Evolutionary conservation across 106 monocot genomes (phyloP), one percentile per base, ranked within the genome.

Genomic region (Allium fistulosum): DNA sequence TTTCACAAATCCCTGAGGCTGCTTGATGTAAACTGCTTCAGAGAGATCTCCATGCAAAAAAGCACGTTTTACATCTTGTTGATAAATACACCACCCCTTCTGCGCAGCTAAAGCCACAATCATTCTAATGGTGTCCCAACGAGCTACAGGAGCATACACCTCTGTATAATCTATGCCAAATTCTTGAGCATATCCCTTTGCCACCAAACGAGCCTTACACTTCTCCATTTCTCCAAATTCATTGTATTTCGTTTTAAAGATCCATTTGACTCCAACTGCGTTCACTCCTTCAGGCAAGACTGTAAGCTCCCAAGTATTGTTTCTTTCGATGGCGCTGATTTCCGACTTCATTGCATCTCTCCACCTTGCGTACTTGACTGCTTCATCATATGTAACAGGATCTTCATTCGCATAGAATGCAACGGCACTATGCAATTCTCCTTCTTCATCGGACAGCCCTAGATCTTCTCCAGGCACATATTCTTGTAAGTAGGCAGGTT

Each of bases 401-500:
- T 62, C 62, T 10, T 6, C 62, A 17, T 10, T 15, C 16, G 26
- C 26, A 62, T 9, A 8, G 45, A 62, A 62, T 37, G 2, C 10
- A 10, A 28, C 62, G 26, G 45, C 9, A 28, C 45, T 62, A 17
- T 22, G 26, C 13, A 26, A 4, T 7, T 62, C 27, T 10, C 45
- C 26, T 26, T 62, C 62, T 62, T 62, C 62, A 28, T 62, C 18
- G 8, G 26, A 62, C 10, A 62, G 22, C 22, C 22, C 1, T 22
- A 22, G 22, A 10, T 0, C 62, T 62, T 62, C 62, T 28, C 62
- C 62, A 26, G 62, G 26, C 17, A 10, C 62, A 62, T 62, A 62
- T 9, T 62, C 62, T 62, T 59, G 58, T 59, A 59, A 59, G 17
- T 59, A 59, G 58, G 58, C 17, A 59, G 58, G 58, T 15, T 13